Evolutionary conservation across 2,329 filamentous ascomycete species (phyloP).

Genomic region (Xylariales sp.): DNA sequence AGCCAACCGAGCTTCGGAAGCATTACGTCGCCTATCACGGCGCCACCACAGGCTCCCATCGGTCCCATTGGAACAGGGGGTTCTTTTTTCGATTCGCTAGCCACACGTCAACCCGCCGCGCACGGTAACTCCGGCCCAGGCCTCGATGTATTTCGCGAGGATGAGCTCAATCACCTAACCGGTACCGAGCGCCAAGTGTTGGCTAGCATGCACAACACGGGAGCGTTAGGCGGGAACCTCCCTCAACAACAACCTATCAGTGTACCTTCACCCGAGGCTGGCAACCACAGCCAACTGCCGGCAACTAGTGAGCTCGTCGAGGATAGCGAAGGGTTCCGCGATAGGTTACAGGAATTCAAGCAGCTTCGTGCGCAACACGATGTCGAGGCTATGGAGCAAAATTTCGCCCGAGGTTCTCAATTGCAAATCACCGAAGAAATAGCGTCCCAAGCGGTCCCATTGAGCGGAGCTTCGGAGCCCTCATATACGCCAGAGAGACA

Average conservation of each 20-base stretch:
- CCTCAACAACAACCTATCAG: conserved; percentile 56
- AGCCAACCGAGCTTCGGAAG: conserved; percentile 97
- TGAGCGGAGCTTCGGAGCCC: conserved; percentile 26
- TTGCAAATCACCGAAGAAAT: conserved; percentile 32
- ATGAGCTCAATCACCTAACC: conserved; percentile 77
- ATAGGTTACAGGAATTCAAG: conserved; percentile 86
- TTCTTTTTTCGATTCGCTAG: conserved; percentile 75
- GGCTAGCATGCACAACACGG: conserved; percentile 54
- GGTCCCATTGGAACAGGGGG: conserved; percentile 70
- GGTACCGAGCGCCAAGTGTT: conserved; percentile 65
- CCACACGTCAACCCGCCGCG: conserved; percentile 55
- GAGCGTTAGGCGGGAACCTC: conserved; percentile 49
- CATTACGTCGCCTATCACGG: conserved; percentile 85
- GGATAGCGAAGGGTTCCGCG: conserved; percentile 70
- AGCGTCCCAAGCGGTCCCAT: conserved; percentile 33
- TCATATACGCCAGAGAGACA: conserved; percentile 28
- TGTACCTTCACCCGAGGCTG: conserved; percentile 52
- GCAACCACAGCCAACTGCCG: conserved; percentile 61
- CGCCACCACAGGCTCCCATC: conserved; percentile 63
- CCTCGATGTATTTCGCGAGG: conserved; percentile 71
- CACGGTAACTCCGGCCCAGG: conserved; percentile 59
- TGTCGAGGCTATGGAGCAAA: conserved; percentile 56
- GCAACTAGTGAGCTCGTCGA: conserved; percentile 61
- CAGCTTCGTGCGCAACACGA: conserved; percentile 80
- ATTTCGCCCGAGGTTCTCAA: conserved; percentile 29